Conservation (phyloP, 331 rosid species). For the Malus hybrid region DNA sequence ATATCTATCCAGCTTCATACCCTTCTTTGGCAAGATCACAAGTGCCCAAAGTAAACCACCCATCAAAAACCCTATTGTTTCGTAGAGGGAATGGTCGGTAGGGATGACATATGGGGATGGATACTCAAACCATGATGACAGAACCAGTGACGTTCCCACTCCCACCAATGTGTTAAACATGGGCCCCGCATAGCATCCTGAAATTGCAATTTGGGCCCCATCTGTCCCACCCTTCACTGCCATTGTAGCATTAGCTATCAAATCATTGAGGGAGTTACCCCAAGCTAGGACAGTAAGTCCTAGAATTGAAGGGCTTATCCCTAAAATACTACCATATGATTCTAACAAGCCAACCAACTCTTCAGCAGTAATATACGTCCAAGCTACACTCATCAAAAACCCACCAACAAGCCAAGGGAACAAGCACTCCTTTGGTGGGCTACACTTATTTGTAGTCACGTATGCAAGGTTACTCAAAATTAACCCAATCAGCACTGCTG, state of each 20-base stretch:
- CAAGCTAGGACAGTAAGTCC: constrained; percentile 77
- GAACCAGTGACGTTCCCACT: constrained; percentile 51
- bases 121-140: constrained; percentile 45
- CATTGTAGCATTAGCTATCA: constrained; percentile 64
- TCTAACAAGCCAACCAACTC: constrained; percentile 64
- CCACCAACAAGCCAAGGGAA: constrained; percentile 74
- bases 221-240: constrained; percentile 61
- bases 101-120: constrained; percentile 46
- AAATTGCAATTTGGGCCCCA: constrained; percentile 74
- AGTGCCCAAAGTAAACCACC: constrained; percentile 68
- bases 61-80: constrained; percentile 49
- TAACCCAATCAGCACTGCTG: constrained; percentile 41
- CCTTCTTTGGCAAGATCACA: constrained; percentile 48
- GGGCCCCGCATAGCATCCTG: constrained; percentile 93
- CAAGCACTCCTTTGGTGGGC: constrained; percentile 50
- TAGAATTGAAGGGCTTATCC: constrained; percentile 57
- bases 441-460: constrained; percentile 34
- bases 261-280: constrained; percentile 85
- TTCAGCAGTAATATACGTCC: constrained; percentile 73
- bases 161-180: constrained; percentile 65
- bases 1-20: constrained; percentile 50
- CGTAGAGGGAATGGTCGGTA: constrained; percentile 51
- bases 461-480: constrained; percentile 31
- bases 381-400: constrained; percentile 74
- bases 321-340: constrained; percentile 49